Conservation (phyloP, 2,329 filamentous ascomycete genomes). For the Plectosphaerella cucumerina region DNA sequence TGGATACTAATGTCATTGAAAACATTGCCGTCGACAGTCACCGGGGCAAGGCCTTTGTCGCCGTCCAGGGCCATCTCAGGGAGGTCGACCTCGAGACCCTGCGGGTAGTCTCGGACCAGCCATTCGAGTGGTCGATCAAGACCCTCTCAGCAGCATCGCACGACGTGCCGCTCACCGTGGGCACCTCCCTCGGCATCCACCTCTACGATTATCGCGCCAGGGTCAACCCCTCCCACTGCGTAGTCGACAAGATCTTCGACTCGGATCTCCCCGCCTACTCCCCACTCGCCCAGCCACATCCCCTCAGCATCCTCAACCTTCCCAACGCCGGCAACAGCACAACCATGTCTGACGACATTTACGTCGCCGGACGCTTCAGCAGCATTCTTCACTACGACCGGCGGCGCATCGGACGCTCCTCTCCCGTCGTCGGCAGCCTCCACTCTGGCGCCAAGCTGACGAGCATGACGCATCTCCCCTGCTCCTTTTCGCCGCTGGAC, state of each 20-base stretch:
- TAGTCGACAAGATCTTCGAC: slow-evolving; percentile 32
- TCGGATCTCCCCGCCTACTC: slow-evolving; percentile 57
- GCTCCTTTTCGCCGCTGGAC: slow-evolving; percentile 60
- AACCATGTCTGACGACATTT: slow-evolving; percentile 72
- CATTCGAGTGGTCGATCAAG: slow-evolving; percentile 79
- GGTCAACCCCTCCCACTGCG: slow-evolving; percentile 23
- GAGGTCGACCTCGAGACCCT: slow-evolving; percentile 79
- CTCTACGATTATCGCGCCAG: slow-evolving; percentile 69
- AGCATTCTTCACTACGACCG: slow-evolving; percentile 87
- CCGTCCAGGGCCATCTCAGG: slow-evolving; percentile 70
- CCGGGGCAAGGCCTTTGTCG: slow-evolving; percentile 69
- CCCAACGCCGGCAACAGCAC: slow-evolving; percentile 48
- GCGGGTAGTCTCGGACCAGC: slow-evolving; percentile 61
- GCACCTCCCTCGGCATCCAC: slow-evolving; percentile 76
- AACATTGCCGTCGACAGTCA: slow-evolving; percentile 75
- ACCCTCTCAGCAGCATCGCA: slow-evolving; percentile 68
- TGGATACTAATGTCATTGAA: slow-evolving; percentile 71
- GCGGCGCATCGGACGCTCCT: slow-evolving; percentile 64
- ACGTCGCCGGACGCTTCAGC: slow-evolving; percentile 83
- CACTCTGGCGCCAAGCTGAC: slow-evolving; percentile 80
- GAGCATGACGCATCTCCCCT: slow-evolving; percentile 65
- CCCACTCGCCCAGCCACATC: slow-evolving; percentile 73
- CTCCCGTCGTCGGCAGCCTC: slow-evolving; percentile 63
- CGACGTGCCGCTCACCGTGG: slow-evolving; percentile 73
- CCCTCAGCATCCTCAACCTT: slow-evolving; percentile 77